Base-by-base conservation (phyloP, 2,329 filamentous ascomycete species). In the Capronia epimyces region DNA sequence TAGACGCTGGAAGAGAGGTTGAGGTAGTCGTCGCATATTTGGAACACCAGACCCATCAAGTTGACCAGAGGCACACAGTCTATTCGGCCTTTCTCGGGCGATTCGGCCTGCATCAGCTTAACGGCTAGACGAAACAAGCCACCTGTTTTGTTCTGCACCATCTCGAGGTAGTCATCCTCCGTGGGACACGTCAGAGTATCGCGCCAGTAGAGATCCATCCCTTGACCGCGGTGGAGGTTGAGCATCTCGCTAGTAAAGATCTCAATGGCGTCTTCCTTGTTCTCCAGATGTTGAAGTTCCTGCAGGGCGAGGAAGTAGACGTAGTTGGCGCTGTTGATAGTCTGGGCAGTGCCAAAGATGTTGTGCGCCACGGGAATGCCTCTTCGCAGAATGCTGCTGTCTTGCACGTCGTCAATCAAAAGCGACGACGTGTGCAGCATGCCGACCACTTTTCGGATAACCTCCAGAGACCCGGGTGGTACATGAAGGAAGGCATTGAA, bases 1-100 rank as follows among this genome's bases (percentile, higher is more conserved):
- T 96, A 96, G 63, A 83, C 77, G n/a, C 72, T 73, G 48, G 64
- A 68, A 24, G 78, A 80, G 37, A 98, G 81, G 67, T 97, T 97
- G 68, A 89, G 82, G 72, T 95, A 95, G 76, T 98, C 93, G 73
- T 75, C 71, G 55, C 71, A 72, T 49, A 74, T 72, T 52, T 74
- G 71, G 52, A 73, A 74, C 29, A 72, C 68, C 20, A 73, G 60
- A 0, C 71, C 71, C 63, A 73, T 65, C 39, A 72, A 60, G 49
- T 72, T 94, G 64, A 94, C 87, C 15, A 98, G 81, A 15, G 88
- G 64, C 13, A 72, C 69, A 45, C 70, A 72, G 55, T 75, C 70
- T 42, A 64, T 61, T 12, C 46, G 42, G 8, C 49, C 52, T 5
- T 49, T 56, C 42, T 60, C 60, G 8, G 53, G 43, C 24, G 57